Percentiles rank a stretch among this genome's conserved stretches.
These are phyloP conservation scores for Gillenia trifoliata DNA, from an alignment of 306 rosid species.

Conservation along the genomic window DNA sequence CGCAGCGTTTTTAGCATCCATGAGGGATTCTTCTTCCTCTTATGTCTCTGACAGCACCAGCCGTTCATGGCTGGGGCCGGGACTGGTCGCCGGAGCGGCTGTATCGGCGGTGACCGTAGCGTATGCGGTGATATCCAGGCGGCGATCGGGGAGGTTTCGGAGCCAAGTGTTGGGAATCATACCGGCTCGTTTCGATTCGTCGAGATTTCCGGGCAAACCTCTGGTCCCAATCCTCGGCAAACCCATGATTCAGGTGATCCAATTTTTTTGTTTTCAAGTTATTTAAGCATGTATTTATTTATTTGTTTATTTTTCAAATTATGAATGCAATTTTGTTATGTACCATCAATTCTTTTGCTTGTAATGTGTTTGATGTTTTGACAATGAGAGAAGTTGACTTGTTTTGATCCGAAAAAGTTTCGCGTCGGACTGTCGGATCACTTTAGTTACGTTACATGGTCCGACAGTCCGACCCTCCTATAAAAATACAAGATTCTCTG, in stretches of 20 bases:
- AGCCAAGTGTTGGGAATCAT: slow-evolving; percentile 14
- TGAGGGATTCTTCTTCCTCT: not conserved
- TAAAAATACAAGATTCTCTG: too few species aligned
- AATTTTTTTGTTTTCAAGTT: not conserved
- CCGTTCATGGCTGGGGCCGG: not conserved
- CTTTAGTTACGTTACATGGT: too few species aligned
- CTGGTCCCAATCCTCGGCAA: slow-evolving; percentile 13
- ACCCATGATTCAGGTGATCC: slow-evolving; percentile 11
- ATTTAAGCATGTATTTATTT: too few species aligned
- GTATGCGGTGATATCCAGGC: slow-evolving; percentile 1
- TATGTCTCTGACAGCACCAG: not conserved
- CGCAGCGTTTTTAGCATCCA: not conserved
- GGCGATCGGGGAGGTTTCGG: not conserved
- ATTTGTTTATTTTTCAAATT: too few species aligned
- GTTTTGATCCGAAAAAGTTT: too few species aligned
- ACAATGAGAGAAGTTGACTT: not conserved
- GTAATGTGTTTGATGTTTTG: not conserved
- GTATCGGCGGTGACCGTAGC: not conserved
- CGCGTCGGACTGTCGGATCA: too few species aligned
- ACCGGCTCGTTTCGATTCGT: slow-evolving; percentile 9
- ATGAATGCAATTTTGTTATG: too few species aligned
- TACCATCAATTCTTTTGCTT: not conserved
- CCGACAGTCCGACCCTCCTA: too few species aligned
- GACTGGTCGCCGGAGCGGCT: not conserved
- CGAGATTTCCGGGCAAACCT: slow-evolving; percentile 13